These are phyloP conservation scores for Dioscorea cayenensis DNA, from an alignment of 116 monocot genomes.

Conservation along the genomic window DNA sequence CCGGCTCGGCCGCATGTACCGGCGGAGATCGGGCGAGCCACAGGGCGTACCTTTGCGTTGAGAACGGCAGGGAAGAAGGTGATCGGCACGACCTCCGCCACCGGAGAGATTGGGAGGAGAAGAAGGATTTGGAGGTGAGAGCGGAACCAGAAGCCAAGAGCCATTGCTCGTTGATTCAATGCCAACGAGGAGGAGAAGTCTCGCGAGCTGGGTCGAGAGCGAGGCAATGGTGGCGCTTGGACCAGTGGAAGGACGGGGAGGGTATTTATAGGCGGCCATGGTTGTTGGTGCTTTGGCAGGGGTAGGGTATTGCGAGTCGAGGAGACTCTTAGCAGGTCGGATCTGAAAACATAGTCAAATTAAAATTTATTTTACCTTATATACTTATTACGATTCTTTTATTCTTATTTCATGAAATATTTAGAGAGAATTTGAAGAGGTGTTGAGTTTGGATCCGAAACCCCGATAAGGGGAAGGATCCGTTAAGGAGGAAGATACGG, in stretches of 20 bases:
- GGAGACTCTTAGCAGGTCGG: not conserved
- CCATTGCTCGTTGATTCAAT: not conserved
- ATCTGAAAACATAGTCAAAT: too few relatives aligned
- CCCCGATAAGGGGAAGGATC: too few relatives aligned
- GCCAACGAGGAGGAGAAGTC: too few relatives aligned
- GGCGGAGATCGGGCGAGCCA: slow-evolving; percentile 22
- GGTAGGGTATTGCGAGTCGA: not conserved
- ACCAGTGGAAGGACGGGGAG: not conserved
- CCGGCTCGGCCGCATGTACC: slow-evolving; percentile 38
- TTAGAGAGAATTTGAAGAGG: too few relatives aligned
- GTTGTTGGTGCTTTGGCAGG: not conserved
- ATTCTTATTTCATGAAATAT: too few relatives aligned
- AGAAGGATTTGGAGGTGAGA: not conserved
- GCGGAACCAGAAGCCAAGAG: slow-evolving; percentile 4
- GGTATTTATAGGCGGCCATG: not conserved
- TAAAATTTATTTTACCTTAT: too few relatives aligned
- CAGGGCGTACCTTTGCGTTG: not conserved
- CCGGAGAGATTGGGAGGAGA: not conserved
- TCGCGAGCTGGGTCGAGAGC: not conserved
- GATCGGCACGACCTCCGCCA: not conserved
- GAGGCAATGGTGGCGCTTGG: not conserved
- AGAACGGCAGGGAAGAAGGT: slow-evolving; percentile 1
- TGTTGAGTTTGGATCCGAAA: too few relatives aligned
- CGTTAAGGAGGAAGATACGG: too few relatives aligned
- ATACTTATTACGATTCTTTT: too few relatives aligned